These are phyloP conservation scores for Daldinia loculata DNA, from an alignment of 495 filamentous ascomycete genomes.

Conservation along the genomic window DNA sequence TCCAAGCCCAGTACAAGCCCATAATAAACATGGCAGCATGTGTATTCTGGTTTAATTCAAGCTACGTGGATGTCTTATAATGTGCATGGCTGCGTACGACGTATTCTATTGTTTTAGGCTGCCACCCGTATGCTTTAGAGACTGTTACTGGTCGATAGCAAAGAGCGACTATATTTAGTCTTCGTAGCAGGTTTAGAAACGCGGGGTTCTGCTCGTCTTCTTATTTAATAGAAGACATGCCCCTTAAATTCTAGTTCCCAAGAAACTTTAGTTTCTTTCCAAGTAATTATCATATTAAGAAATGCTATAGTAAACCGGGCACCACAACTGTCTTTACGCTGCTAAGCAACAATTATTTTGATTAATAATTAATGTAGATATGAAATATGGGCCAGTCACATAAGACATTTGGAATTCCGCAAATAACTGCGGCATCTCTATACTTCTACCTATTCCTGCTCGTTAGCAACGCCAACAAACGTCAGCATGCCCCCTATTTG, in stretches of 20 bases:
- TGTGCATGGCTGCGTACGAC: constrained; percentile 21
- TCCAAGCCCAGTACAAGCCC: neutral
- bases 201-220: neutral
- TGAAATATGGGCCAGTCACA: neutral
- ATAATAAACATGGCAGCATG: neutral
- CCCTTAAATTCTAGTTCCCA: neutral
- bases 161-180: neutral
- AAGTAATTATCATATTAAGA: neutral
- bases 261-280: neutral
- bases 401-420: neutral
- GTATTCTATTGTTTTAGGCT: constrained; percentile 19
- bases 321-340: neutral
- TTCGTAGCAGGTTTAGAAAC: neutral
- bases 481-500: constrained; percentile 12
- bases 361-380: neutral
- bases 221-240: neutral
- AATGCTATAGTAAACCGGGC: neutral
- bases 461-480: constrained; percentile 5
- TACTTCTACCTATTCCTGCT: neutral
- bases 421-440: neutral
- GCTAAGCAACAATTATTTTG: neutral
- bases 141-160: constrained; percentile 9
- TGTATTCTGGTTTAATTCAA: neutral
- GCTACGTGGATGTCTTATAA: constrained; percentile 16
- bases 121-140: constrained; percentile 11